Conservation (phyloP, 345 rosid genomes). For the Euphorbia pulcherrima region DNA sequence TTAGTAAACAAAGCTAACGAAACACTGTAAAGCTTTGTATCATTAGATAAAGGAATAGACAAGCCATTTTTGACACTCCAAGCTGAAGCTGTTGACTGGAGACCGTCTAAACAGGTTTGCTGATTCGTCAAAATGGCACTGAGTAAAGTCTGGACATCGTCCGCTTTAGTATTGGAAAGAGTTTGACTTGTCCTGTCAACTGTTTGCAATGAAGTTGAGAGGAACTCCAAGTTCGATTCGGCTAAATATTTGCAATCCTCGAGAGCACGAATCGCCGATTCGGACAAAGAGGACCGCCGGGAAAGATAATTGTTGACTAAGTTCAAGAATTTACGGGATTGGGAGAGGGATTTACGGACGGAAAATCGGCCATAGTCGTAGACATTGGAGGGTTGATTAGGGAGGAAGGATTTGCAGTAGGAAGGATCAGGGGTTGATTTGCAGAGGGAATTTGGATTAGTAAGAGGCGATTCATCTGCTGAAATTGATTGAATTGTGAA, state of each 20-base stretch:
- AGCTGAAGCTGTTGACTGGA: conserved; percentile 43
- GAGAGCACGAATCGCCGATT: conserved; percentile 52
- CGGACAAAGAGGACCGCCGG: conserved; percentile 36
- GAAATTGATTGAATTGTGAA: background rate
- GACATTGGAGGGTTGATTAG: conserved; percentile 41
- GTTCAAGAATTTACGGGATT: conserved; percentile 50
- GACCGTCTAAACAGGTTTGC: conserved; percentile 70
- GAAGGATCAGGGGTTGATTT: conserved; percentile 58
- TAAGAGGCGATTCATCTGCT: background rate
- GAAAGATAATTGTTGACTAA: conserved; percentile 49
- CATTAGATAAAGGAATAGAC: conserved; percentile 47
- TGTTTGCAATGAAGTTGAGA: conserved; percentile 41
- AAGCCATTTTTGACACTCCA: conserved; percentile 54
- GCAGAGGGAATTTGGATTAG: conserved; percentile 37
- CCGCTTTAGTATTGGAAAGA: conserved; percentile 44
- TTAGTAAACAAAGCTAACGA: conserved; percentile 66
- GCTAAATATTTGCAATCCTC: conserved; percentile 68
- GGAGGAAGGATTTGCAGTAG: conserved; percentile 58
- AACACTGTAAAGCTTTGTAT: conserved; percentile 70
- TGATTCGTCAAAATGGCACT: conserved; percentile 77
- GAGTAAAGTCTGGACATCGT: conserved; percentile 62
- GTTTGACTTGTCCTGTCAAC: conserved; percentile 35
- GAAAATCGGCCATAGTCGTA: conserved; percentile 53
- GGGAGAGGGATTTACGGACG: conserved; percentile 54
- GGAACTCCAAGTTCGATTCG: conserved; percentile 49